Evolutionary conservation across 2,329 filamentous ascomycete species (phyloP), one percentile per base, ranked within the genome.

Genomic region (Balansia obtecta): DNA sequence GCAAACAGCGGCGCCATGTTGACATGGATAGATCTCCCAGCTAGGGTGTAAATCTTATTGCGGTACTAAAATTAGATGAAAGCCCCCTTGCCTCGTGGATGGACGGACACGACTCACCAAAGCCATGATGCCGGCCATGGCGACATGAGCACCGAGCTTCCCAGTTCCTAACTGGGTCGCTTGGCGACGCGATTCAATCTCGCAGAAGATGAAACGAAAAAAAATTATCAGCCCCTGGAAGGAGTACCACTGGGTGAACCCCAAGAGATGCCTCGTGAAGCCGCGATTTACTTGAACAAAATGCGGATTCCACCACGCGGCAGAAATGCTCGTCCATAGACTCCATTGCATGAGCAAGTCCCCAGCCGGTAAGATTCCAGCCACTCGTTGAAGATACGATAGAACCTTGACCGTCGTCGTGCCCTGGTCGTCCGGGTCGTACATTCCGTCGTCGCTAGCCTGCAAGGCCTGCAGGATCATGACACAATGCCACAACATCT

Each of bases 261-360:
- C 82, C 3, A 74, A 62, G 33, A 86, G 70, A 51, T 77, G 80
- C 54, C 68, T 74, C 30, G 72, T 77, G 61, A 76, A 84, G 50
- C 79, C 82, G n/a, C 76, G 71, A 34, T 72, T 69, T 3, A 75
- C 76, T 57, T 82, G 72, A 34, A 77, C 73, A 55, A 86, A 77
- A 52, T 75, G 76, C 0, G 82, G 82, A 54, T 86, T 87, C 84
- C 84, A 87, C 75, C 80, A 84, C 12, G 75, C 65, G 3, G 80
- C 75, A 16, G 74, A 57, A 2, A 79, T 55, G 37, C 74, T 75
- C 12, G 73, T 65, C 48, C 66, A 57, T 18, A 83, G 64, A 18
- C 75, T 70, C 58, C 71, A 71, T 48, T 68, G 68, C 33, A 76
- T 68, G 43, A 77, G 57, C 7, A 60, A 57, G 3, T 70, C 67